Evolutionary conservation across 1,139 yeast genomes (phyloP).

Genomic region (Eremothecium gossypii): DNA sequence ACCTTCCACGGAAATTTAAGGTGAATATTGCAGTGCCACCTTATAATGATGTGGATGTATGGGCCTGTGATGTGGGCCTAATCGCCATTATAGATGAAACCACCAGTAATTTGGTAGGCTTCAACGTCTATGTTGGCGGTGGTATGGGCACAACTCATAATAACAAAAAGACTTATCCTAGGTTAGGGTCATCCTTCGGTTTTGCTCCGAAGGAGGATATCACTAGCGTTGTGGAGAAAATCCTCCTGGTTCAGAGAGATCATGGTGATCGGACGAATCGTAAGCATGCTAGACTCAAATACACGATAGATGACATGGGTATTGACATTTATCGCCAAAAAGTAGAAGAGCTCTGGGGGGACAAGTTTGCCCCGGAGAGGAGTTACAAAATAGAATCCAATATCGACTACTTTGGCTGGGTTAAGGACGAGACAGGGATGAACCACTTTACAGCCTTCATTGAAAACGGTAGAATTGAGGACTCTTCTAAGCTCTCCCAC

Average conservation of each 20-base stretch:
- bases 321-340: constrained; percentile 69
- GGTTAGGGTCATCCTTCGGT: constrained; percentile 85
- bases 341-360: constrained; percentile 79
- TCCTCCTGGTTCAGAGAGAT: constrained; percentile 92
- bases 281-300: constrained; percentile 96
- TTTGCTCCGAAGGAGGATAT: constrained; percentile 60
- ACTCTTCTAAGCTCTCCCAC: constrained; percentile 83
- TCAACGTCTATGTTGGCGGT: constrained; percentile 89
- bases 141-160: constrained; percentile 99
- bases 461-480: constrained; percentile 95
- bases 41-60: constrained; percentile 91
- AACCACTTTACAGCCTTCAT: constrained; percentile 91
- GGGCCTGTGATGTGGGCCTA: constrained; percentile 90
- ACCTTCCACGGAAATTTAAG: constrained; percentile 93
- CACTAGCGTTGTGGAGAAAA: constrained; percentile 75
- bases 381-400: constrained; percentile 76
- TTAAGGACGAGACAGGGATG: constrained; percentile 73
- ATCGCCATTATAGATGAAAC: constrained; percentile 75
- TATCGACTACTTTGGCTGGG: constrained; percentile 91
- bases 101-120: constrained; percentile 51
- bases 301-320: constrained; percentile 88
- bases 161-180: constrained; percentile 92
- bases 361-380: constrained; percentile 58
- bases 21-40: constrained; percentile 95
- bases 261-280: constrained; percentile 92